Conservation (phyloP, 2,329 filamentous ascomycete genomes). For the Trichoderma brevicompactum region DNA sequence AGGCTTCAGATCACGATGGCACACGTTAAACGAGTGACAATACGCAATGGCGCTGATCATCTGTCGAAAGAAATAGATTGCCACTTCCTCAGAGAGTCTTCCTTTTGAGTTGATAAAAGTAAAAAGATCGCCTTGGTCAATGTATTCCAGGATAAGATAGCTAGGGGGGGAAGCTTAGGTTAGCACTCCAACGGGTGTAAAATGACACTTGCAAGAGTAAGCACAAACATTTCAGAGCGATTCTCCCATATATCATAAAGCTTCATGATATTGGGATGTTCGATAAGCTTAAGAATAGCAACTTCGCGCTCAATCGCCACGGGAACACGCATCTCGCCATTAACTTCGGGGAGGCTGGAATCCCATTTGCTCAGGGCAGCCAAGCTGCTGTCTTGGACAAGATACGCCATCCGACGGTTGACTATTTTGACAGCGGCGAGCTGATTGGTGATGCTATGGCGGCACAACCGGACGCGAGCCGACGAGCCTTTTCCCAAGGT, state of each 20-base stretch:
- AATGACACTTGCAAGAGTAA: background rate
- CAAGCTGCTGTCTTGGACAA: constrained; percentile 84
- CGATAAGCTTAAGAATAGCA: constrained; percentile 93
- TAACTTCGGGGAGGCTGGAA: constrained; percentile 57
- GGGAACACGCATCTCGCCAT: constrained; percentile 73
- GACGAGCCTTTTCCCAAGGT: constrained; percentile 90
- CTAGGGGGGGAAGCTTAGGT: constrained; percentile 49
- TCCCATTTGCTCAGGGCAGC: constrained; percentile 79
- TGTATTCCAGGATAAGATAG: constrained; percentile 92
- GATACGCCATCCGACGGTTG: constrained; percentile 76
- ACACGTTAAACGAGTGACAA: constrained; percentile 92
- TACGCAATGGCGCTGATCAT: constrained; percentile 91
- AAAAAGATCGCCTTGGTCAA: constrained; percentile 80
- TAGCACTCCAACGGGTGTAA: no score
- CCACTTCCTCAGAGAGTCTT: constrained; percentile 76
- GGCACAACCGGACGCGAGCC: constrained; percentile 82
- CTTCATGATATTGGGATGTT: constrained; percentile 93
- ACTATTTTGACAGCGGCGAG: constrained; percentile 95
- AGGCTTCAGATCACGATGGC: constrained; percentile 93
- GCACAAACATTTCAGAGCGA: constrained; percentile 81
- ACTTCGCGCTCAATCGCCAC: constrained; percentile 93
- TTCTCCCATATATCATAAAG: constrained; percentile 99
- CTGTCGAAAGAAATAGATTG: constrained; percentile 86
- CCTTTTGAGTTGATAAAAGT: constrained; percentile 78
- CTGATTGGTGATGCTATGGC: constrained; percentile 77